These are phyloP conservation scores for Tuber brumale DNA, from an alignment of 495 filamentous ascomycete genomes.

Conservation along the genomic window DNA sequence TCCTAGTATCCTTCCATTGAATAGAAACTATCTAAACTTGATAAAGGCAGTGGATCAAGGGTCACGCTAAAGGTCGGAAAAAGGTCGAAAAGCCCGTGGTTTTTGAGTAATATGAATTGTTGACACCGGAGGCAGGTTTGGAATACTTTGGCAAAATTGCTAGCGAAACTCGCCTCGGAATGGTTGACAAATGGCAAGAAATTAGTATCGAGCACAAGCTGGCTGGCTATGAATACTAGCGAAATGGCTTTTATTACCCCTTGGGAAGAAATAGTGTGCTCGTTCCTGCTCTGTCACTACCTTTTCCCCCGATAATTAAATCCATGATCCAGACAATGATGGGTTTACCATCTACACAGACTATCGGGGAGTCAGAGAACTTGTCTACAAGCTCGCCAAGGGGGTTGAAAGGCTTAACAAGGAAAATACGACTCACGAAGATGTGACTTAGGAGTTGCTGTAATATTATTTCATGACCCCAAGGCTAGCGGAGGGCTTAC, in stretches of 20 bases:
- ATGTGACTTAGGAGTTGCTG: not conserved
- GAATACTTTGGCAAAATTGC: constrained; percentile 39
- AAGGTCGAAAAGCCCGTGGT: constrained; percentile 60
- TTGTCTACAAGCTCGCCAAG: constrained; percentile 34
- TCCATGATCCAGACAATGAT: constrained; percentile 47
- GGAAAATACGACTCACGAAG: not conserved
- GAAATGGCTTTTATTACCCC: constrained; percentile 54
- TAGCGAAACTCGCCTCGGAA: constrained; percentile 45
- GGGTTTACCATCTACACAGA: constrained; percentile 51
- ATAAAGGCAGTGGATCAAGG: constrained; percentile 52
- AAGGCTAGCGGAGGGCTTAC: not conserved
- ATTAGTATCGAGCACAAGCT: constrained; percentile 51
- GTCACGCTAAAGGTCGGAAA: constrained; percentile 54
- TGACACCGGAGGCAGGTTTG: constrained; percentile 46
- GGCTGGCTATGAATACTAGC: constrained; percentile 59
- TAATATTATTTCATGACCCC: not conserved
- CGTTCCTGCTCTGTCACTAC: too few species aligned
- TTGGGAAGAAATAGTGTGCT: constrained; percentile 48
- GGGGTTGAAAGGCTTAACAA: constrained; percentile 30
- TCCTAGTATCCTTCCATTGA: not conserved
- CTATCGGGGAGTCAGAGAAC: constrained; percentile 28
- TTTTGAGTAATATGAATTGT: constrained; percentile 58
- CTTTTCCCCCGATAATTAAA: not conserved
- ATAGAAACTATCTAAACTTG: constrained; percentile 39
- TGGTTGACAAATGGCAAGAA: constrained; percentile 56